These are phyloP conservation scores for Arthrocladium fulminans DNA, from an alignment of 2,329 filamentous ascomycete species.

Conservation along the genomic window DNA sequence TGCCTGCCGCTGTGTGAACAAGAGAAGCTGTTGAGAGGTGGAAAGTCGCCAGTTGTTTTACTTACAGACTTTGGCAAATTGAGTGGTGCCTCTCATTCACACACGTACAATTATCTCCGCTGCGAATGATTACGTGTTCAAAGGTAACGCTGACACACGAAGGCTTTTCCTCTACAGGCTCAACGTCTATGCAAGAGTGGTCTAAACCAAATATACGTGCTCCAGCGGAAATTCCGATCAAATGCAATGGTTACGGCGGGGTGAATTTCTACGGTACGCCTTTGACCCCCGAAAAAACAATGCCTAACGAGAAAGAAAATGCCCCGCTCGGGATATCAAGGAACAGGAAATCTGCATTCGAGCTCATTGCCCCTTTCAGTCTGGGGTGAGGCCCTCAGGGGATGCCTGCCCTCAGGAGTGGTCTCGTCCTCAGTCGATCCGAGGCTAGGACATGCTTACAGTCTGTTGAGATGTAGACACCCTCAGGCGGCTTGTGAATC, in stretches of 20 bases:
- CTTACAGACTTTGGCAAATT: neutral
- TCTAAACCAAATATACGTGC: too few relatives aligned
- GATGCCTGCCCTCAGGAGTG: too few relatives aligned
- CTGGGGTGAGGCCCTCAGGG: too few relatives aligned
- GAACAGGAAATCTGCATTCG: neutral
- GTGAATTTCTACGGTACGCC: too few relatives aligned
- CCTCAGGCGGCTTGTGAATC: neutral
- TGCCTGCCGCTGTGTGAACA: neutral
- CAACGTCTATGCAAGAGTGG: too few relatives aligned
- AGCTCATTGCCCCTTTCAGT: neutral
- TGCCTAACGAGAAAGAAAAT: too few relatives aligned
- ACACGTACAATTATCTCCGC: neutral
- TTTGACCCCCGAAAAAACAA: too few relatives aligned
- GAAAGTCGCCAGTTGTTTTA: neutral
- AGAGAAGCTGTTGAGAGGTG: neutral
- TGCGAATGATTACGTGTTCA: neutral
- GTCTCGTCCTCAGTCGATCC: too few relatives aligned
- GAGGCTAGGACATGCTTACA: too few relatives aligned
- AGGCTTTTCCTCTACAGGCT: neutral
- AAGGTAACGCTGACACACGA: neutral
- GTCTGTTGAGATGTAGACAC: neutral
- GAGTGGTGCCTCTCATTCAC: neutral
- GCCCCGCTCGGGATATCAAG: too few relatives aligned
- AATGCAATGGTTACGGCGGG: too few relatives aligned
- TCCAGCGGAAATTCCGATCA: too few relatives aligned